Evolutionary conservation across 768 basidiomycete species (phyloP).

Genomic region (Kondoa subrosea): DNA sequence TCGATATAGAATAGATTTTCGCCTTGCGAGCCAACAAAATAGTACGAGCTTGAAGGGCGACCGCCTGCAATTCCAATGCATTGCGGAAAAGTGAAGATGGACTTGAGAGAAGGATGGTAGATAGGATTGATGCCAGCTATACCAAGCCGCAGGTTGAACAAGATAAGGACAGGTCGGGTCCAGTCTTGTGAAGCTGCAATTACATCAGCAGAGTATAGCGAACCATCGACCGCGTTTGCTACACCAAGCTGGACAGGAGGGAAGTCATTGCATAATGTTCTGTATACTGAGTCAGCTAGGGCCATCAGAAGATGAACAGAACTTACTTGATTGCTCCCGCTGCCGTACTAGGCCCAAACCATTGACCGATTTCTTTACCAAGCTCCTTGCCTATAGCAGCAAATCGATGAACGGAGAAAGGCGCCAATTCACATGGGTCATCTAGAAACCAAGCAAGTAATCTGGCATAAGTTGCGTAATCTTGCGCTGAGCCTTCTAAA

Average conservation of each 20-base stretch:
- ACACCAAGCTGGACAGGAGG: constrained; percentile 67
- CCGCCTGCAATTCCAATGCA: constrained; percentile 94
- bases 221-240: constrained; percentile 62
- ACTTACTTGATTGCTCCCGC: constrained; percentile 81
- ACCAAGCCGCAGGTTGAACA: constrained; percentile 72
- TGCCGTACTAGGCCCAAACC: constrained; percentile 97
- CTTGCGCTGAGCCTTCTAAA: neutral
- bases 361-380: constrained; percentile 86
- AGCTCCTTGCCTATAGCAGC: constrained; percentile 84
- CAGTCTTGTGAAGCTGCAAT: constrained; percentile 50
- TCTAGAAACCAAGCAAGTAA: constrained; percentile 92
- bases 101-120: constrained; percentile 71
- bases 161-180: constrained; percentile 66
- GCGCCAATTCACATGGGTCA: constrained; percentile 60
- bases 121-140: constrained; percentile 87
- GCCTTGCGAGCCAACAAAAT: constrained; percentile 84
- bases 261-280: constrained; percentile 59
- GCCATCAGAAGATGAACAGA: neutral
- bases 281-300: constrained; percentile 28
- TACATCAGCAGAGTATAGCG: constrained; percentile 70
- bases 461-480: constrained; percentile 70
- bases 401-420: constrained; percentile 93
- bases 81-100: constrained; percentile 80
- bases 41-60: constrained; percentile 89
- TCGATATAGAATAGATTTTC: constrained; percentile 50